Evolutionary conservation across 23 red algal species (phyloP).

Genomic region (Gracilaria gracilis): DNA sequence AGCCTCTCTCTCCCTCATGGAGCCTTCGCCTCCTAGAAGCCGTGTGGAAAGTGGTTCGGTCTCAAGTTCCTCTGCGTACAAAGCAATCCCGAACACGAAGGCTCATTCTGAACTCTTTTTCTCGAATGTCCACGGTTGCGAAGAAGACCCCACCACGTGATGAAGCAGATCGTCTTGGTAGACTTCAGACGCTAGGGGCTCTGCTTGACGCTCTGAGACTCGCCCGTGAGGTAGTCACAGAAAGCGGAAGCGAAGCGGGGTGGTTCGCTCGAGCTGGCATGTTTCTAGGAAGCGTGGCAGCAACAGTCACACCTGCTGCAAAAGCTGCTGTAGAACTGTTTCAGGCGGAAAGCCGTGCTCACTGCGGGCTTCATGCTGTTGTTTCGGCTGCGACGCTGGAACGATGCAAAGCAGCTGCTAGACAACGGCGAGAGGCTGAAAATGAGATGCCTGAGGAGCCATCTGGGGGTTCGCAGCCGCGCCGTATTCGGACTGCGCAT

Average conservation of each 20-base stretch:
- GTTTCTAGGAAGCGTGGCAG: conserved; percentile 46
- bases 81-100: conserved; percentile 48
- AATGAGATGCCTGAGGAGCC: conserved; percentile 1
- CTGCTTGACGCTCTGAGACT: conserved; percentile 63
- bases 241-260: conserved; percentile 55
- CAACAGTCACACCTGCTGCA: conserved; percentile 72
- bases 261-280: conserved; percentile 66
- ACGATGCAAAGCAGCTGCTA: conserved; percentile 3
- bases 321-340: conserved; percentile 76
- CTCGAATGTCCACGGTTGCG: conserved; percentile 15
- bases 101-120: conserved; percentile 63
- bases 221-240: conserved; percentile 59
- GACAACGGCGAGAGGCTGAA: conserved; percentile 22
- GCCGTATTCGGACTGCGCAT: background rate
- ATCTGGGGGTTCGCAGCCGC: background rate
- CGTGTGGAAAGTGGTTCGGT: conserved; percentile 64
- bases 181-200: conserved; percentile 52
- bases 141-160: conserved; percentile 38
- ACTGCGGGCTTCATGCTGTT: conserved; percentile 57
- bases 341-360: conserved; percentile 72
- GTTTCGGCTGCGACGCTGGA: conserved; percentile 29
- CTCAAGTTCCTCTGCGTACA: conserved; percentile 21
- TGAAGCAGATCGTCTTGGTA: conserved; percentile 39
- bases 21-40: conserved; percentile 38
- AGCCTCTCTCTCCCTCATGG: conserved; percentile 46